These are phyloP conservation scores for Chenopodium quinoa DNA, from an alignment of 148 eudicot species.

Conservation along the genomic window DNA sequence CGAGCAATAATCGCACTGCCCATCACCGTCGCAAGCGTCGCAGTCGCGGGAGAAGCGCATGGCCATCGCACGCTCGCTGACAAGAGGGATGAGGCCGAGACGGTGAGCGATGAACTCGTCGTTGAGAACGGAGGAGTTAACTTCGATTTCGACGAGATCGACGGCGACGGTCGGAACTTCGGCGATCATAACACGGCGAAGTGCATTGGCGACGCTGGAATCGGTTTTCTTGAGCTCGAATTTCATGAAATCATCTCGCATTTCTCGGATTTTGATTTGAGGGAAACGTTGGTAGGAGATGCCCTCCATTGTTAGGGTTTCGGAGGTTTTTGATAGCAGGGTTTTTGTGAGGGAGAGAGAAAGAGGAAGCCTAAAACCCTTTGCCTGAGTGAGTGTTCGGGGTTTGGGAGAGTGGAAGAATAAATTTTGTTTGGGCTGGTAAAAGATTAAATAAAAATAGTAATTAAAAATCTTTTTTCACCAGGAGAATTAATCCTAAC, in stretches of 20 bases:
- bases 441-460: too few relatives aligned
- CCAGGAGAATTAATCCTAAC: too few relatives aligned
- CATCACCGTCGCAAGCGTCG: constrained; percentile 93
- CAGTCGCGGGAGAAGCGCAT: constrained; percentile 98
- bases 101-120: constrained; percentile 95
- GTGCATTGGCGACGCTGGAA: constrained; percentile 80
- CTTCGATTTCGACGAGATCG: constrained; percentile 91
- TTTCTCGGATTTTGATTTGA: constrained; percentile 68
- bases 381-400: not conserved
- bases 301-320: constrained; percentile 26
- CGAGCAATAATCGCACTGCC: constrained; percentile 91
- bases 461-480: too few relatives aligned
- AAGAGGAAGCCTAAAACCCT: not conserved
- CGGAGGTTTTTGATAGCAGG: not conserved
- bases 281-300: constrained; percentile 79
- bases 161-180: constrained; percentile 91
- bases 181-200: constrained; percentile 93
- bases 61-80: constrained; percentile 81
- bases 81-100: constrained; percentile 77
- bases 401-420: too few relatives aligned
- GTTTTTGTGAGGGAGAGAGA: constrained; percentile 4
- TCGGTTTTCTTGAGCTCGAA: constrained; percentile 90
- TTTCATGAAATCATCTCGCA: constrained; percentile 63
- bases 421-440: too few relatives aligned
- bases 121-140: constrained; percentile 79